Percentiles rank a stretch among this genome's conserved stretches.
Conservation (phyloP, 257 asterid genomes). For the Echites panduratus region DNA sequence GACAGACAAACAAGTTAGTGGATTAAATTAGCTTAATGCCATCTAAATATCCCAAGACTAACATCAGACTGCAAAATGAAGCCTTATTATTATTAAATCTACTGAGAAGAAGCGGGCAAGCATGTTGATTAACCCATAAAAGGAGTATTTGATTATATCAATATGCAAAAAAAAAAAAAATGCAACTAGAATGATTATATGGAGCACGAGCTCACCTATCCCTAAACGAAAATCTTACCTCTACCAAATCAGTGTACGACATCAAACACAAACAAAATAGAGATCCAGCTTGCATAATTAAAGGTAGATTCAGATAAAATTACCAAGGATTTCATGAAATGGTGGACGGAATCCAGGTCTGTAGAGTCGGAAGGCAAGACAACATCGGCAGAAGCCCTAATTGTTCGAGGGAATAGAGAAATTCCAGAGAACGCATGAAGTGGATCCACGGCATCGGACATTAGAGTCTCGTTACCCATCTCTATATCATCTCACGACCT, state of each 20-base stretch:
- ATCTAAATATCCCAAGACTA: not conserved
- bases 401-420: conserved; percentile 44
- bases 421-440: conserved; percentile 42
- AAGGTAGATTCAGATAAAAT: not conserved
- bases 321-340: conserved; percentile 60
- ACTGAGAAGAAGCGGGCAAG: too few species aligned
- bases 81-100: not conserved
- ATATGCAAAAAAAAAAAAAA: not conserved
- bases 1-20: not conserved
- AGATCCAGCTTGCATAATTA: conserved; percentile 5
- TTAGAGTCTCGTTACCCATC: conserved; percentile 31
- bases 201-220: not conserved
- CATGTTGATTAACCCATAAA: not conserved
- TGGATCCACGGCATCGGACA: conserved; percentile 42
- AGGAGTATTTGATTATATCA: not conserved
- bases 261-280: not conserved
- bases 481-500: not conserved
- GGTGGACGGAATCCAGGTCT: conserved; percentile 51
- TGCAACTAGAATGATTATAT: too few species aligned
- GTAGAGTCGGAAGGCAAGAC: conserved; percentile 25
- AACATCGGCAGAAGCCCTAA: conserved; percentile 38
- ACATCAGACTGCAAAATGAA: not conserved
- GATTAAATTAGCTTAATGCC: not conserved
- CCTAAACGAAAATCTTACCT: not conserved
- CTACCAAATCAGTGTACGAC: not conserved